Conservation (phyloP, 108 stramenopile genomes). For the Pseudonitzschia pungens region DNA sequence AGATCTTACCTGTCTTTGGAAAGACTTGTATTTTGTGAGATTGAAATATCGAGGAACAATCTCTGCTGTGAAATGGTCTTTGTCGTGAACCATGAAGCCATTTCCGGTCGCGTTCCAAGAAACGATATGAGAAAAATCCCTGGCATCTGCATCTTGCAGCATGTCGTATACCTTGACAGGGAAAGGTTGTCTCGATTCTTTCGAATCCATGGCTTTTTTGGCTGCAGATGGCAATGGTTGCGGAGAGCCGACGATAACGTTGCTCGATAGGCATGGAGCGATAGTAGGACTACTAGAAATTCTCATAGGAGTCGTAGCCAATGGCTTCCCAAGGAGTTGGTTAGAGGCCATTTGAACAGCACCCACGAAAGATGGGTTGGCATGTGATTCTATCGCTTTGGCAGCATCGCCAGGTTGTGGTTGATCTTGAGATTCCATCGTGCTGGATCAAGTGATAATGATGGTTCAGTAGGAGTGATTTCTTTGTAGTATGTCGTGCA, state of each 20-base stretch:
- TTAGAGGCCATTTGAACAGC: background rate
- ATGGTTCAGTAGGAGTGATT: too few relatives aligned
- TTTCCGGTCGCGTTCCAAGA: conserved; percentile 38
- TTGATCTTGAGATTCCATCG: background rate
- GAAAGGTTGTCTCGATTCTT: conserved; percentile 32
- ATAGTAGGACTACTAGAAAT: background rate
- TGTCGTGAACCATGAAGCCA: conserved; percentile 44
- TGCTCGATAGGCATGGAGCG: background rate
- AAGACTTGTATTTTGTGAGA: conserved; percentile 52
- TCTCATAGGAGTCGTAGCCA: background rate
- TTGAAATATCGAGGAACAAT: conserved; percentile 40
- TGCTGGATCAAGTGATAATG: background rate
- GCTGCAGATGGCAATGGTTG: background rate
- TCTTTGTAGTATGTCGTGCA: too few relatives aligned
- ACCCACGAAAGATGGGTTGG: background rate
- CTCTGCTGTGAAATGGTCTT: conserved; percentile 28
- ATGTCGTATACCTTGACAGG: conserved; percentile 43
- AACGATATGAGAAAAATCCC: conserved; percentile 34
- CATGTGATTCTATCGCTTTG: background rate
- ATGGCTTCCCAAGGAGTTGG: background rate
- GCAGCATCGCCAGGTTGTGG: background rate
- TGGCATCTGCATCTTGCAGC: conserved; percentile 40
- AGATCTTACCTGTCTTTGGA: conserved; percentile 56
- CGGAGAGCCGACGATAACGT: background rate
- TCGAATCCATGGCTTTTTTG: background rate